Percentiles rank a stretch among this genome's conserved stretches.
Evolutionary conservation across 371 early-diverging fungal species (phyloP).

Genomic region (Blyttiomyces sp.): DNA sequence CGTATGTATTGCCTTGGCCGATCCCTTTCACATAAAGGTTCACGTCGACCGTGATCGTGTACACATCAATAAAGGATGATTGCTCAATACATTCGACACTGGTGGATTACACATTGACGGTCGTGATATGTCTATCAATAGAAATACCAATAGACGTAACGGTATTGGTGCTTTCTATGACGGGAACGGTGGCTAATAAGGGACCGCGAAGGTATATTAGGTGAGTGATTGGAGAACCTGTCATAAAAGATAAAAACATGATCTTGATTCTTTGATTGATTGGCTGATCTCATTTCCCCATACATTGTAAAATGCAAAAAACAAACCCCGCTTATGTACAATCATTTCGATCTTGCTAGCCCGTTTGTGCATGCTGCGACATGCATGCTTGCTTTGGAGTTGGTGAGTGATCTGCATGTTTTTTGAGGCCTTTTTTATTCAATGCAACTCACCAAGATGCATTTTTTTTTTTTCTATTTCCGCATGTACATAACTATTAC

Average conservation of each 20-base stretch:
- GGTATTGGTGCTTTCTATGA: slow-evolving; percentile 25
- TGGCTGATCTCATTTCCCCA: not conserved
- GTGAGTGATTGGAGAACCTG: slow-evolving; percentile 3
- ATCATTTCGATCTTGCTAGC: no score
- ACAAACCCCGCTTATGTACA: no score
- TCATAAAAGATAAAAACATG: not conserved
- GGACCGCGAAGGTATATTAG: slow-evolving; percentile 21
- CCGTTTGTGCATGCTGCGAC: slow-evolving; percentile 15
- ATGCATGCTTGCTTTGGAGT: slow-evolving; percentile 9
- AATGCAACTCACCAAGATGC: not conserved
- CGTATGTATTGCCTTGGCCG: no score
- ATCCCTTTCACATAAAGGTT: slow-evolving; percentile 20
- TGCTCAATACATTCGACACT: slow-evolving; percentile 14
- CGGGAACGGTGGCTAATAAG: slow-evolving; percentile 25
- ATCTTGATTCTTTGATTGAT: not conserved
- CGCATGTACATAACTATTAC: no score
- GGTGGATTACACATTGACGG: slow-evolving; percentile 4
- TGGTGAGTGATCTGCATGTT: no score
- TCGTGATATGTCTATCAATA: slow-evolving; percentile 4
- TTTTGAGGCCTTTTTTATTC: no score
- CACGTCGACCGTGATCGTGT: slow-evolving; percentile 13
- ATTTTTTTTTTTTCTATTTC: not conserved
- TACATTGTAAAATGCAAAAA: no score
- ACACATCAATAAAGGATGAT: slow-evolving; percentile 8
- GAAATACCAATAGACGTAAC: slow-evolving; percentile 15